A percentile compares a stretch with the other conserved stretches of the same genome.
Evolutionary conservation across 768 basidiomycete genomes (phyloP).

Genomic region (Macrolepiota fuliginosa): DNA sequence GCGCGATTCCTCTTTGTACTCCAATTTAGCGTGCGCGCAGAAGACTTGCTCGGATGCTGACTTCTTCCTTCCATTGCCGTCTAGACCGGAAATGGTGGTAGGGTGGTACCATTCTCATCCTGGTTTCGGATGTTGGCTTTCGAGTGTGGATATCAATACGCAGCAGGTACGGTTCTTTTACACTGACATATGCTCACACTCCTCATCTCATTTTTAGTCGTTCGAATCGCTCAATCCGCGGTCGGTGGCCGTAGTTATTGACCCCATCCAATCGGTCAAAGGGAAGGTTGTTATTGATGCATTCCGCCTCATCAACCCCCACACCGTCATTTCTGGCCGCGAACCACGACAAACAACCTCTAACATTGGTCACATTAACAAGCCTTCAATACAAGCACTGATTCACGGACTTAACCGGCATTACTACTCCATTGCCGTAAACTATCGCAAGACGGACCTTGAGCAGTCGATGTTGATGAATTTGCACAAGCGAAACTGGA

Average conservation of each 20-base stretch:
- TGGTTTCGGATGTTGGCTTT: slow-evolving; percentile 99
- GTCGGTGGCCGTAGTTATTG: slow-evolving; percentile 95
- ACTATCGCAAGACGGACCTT: slow-evolving; percentile 96
- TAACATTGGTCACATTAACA: slow-evolving; percentile 98
- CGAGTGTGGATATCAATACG: slow-evolving; percentile 98
- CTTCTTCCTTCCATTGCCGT: neutral
- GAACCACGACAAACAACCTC: slow-evolving; percentile 97
- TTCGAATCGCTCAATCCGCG: slow-evolving; percentile 93
- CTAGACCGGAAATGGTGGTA: slow-evolving; percentile 93
- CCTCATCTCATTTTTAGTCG: slow-evolving; percentile 50
- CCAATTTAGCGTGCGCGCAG: neutral
- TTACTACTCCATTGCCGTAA: slow-evolving; percentile 97
- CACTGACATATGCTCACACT: slow-evolving; percentile 4
- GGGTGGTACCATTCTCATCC: slow-evolving; percentile 99
- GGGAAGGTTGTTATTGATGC: slow-evolving; percentile 99
- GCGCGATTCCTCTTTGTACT: neutral
- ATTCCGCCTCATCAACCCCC: slow-evolving; percentile 94
- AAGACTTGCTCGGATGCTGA: neutral
- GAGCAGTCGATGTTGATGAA: slow-evolving; percentile 99
- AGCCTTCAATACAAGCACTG: slow-evolving; percentile 97
- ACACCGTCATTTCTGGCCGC: slow-evolving; percentile 84
- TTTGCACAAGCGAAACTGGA: slow-evolving; percentile 98
- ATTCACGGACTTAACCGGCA: slow-evolving; percentile 98
- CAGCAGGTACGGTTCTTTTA: slow-evolving; percentile 66
- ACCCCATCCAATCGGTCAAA: slow-evolving; percentile 98